Base-by-base conservation (phyloP, 495 filamentous ascomycete species). In the Neurospora sp. region DNA sequence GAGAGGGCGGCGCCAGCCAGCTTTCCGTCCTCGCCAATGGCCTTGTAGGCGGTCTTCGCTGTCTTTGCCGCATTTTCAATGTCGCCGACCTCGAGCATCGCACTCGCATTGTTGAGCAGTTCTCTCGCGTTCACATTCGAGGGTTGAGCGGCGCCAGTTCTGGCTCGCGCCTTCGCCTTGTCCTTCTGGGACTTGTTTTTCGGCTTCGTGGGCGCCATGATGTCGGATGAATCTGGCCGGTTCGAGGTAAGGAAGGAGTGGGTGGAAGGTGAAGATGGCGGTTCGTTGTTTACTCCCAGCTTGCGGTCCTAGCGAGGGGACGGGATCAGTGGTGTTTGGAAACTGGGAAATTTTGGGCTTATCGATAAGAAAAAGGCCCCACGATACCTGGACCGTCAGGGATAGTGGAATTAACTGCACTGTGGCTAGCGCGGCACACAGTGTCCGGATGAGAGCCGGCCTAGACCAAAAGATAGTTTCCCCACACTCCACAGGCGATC, bases 1-100 rank as follows among this genome's bases (percentile, higher is more conserved):
- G 90, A 93, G 53, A 97, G 81, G 1, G 93, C 91, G 3, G 80
- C 38, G 87, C 89, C 61, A 92, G 88, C 73, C 76, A 80, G 74
- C 75, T 81, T 70, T 74, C 83, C 75, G 59, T 78, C 69, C 40
- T 79, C 69, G 71, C 79, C 31, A 71, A 84, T 82, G 7, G 88
- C 82, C 11, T 82, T 80, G 46, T 92, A 86, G 10, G 91, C 91
- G 46, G 87, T 83, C 72, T 89, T 83, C 22, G 91, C 92, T 31
- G 89, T 75, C 40, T 83, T 80, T n/a, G 92, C 86, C 7, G 95
- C 93, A 71, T 87, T 87, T 42, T 90, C 87, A 3, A 90, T 84
- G 73, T 93, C 88, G 69, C 89, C 90, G 48, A 89, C 91, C 76
- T 93, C 89, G 35, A 96, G 86, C 39, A 90, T 86, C 68, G 87